Conservation (phyloP, 352 stramenopile species). For the Globisporangium camurandrum region DNA sequence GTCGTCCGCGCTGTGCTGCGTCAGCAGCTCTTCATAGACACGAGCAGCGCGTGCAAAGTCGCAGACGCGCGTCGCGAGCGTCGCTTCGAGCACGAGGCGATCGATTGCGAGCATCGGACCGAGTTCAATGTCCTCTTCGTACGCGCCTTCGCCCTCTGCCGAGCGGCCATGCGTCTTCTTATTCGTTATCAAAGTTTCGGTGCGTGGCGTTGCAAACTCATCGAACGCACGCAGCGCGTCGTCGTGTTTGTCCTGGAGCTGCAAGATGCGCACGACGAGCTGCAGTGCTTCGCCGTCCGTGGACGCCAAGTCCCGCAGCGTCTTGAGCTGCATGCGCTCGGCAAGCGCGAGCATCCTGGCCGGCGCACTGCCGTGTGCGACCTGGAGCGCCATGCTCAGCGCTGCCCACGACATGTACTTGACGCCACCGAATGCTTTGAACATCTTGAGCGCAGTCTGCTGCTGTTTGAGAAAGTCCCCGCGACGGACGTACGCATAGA, state of each 20-base stretch:
- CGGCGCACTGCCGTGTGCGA: slow-evolving; percentile 53
- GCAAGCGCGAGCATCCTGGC: slow-evolving; percentile 70
- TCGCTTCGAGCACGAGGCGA: slow-evolving; percentile 54
- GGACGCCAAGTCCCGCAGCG: slow-evolving; percentile 42
- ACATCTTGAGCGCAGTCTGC: slow-evolving; percentile 84
- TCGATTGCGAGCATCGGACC: slow-evolving; percentile 80
- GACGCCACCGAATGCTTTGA: slow-evolving; percentile 60
- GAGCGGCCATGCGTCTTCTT: background rate
- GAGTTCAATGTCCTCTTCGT: slow-evolving; percentile 80
- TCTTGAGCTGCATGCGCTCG: slow-evolving; percentile 79
- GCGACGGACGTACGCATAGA: slow-evolving; percentile 54
- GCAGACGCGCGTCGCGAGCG: slow-evolving; percentile 38
- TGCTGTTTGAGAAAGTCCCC: slow-evolving; percentile 80
- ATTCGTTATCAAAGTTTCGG: too few species aligned
- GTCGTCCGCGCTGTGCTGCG: slow-evolving; percentile 73
- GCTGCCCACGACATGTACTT: slow-evolving; percentile 82
- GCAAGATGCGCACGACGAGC: slow-evolving; percentile 62
- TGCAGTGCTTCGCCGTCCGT: slow-evolving; percentile 66
- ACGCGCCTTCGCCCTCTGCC: slow-evolving; percentile 58
- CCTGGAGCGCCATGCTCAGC: slow-evolving; percentile 79
- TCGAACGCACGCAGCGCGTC: slow-evolving; percentile 69
- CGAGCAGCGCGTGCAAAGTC: slow-evolving; percentile 45
- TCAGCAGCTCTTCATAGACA: slow-evolving; percentile 52
- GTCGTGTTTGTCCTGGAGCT: slow-evolving; percentile 57
- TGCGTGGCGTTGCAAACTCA: slow-evolving; percentile 38